Conservation (phyloP, 768 basidiomycete genomes). For the Chalciporus pseudorubinellus region DNA sequence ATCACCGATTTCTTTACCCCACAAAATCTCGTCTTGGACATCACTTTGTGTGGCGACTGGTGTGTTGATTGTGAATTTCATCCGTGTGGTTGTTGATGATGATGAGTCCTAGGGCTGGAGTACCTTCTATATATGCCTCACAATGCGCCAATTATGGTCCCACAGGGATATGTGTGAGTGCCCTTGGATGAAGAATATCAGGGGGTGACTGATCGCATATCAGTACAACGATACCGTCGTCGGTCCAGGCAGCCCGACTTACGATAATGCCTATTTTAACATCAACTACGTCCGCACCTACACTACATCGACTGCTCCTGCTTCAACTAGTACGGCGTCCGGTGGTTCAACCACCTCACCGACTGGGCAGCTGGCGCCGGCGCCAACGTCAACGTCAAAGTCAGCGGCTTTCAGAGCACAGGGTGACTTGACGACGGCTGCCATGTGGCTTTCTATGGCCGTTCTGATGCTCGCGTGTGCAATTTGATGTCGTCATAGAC, state of each 20-base stretch:
- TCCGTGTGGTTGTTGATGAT: neutral
- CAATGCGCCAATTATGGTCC: slow-evolving; percentile 40
- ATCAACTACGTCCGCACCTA: slow-evolving; percentile 65
- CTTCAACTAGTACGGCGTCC: slow-evolving; percentile 4
- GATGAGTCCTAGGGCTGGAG: slow-evolving; percentile 44
- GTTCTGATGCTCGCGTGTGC: neutral
- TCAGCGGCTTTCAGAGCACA: neutral
- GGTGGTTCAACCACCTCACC: neutral
- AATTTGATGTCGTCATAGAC: neutral
- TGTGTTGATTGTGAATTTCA: slow-evolving; percentile 18
- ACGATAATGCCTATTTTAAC: slow-evolving; percentile 64
- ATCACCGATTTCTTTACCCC: slow-evolving; percentile 44
- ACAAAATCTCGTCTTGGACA: slow-evolving; percentile 54
- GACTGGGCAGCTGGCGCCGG: neutral
- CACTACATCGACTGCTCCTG: slow-evolving; percentile 27
- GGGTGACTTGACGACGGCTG: neutral
- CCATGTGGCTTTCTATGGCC: neutral
- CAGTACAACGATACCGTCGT: slow-evolving; percentile 56
- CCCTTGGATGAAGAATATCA: neutral
- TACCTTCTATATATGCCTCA: slow-evolving; percentile 38
- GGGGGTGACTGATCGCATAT: neutral
- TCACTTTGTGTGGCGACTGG: slow-evolving; percentile 53
- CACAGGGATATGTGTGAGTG: slow-evolving; percentile 44
- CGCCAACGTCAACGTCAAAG: neutral
- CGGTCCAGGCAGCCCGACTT: slow-evolving; percentile 52